Evolutionary conservation across 805 yeast genomes (phyloP).

Genomic region (Pichia ethanolica): DNA sequence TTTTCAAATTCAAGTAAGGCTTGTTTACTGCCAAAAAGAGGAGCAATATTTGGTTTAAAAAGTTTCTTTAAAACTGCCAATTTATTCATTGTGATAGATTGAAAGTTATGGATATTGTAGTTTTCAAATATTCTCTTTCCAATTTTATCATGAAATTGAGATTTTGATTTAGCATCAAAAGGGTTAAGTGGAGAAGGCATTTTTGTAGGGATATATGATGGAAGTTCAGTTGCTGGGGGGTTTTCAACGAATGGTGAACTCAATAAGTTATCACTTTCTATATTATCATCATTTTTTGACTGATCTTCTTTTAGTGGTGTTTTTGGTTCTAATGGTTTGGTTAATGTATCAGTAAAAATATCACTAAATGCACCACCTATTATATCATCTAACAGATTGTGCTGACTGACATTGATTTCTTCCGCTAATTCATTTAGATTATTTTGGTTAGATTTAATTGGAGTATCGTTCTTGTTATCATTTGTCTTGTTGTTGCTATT

Average conservation of each 20-base stretch:
- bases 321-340: slow-evolving; percentile 17
- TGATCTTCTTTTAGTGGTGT: slow-evolving; percentile 23
- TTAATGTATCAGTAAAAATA: slow-evolving; percentile 45
- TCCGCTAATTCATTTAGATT: background rate
- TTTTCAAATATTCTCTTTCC: slow-evolving; percentile 14
- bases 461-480: background rate
- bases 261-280: slow-evolving; percentile 16
- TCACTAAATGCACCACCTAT: slow-evolving; percentile 22
- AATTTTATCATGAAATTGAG: background rate
- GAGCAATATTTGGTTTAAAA: slow-evolving; percentile 15
- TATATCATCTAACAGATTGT: slow-evolving; percentile 10
- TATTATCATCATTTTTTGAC: background rate
- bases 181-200: slow-evolving; percentile 28
- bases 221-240: slow-evolving; percentile 8
- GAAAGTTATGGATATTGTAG: slow-evolving; percentile 20
- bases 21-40: slow-evolving; percentile 26
- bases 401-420: background rate
- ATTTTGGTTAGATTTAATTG: no score
- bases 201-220: background rate
- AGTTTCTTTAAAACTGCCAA: slow-evolving; percentile 12
- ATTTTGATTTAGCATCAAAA: slow-evolving; percentile 34
- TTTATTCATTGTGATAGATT: slow-evolving; percentile 9
- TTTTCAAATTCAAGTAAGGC: slow-evolving; percentile 37
- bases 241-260: slow-evolving; percentile 45
- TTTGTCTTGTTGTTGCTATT: no score